These are phyloP conservation scores for Geranium incanum DNA, from an alignment of 441 rosid genomes.

Conservation along the genomic window DNA sequence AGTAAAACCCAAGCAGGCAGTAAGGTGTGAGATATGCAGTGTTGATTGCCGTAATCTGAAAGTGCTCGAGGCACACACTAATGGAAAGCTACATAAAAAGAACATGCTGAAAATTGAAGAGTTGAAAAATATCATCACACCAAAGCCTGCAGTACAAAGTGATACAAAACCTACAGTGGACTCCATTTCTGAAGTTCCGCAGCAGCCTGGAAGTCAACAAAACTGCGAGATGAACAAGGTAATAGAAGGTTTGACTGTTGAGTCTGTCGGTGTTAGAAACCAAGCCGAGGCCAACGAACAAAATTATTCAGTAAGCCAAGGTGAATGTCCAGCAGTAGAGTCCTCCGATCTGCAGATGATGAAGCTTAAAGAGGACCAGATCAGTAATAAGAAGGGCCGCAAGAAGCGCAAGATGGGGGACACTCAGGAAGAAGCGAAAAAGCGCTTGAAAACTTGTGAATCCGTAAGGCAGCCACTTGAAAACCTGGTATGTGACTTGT, in stretches of 20 bases:
- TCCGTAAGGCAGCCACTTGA: slow-evolving; percentile 13
- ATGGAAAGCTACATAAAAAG: slow-evolving; percentile 36
- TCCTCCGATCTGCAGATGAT: slow-evolving; percentile 14
- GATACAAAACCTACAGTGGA: slow-evolving; percentile 14
- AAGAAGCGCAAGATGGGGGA: slow-evolving; percentile 28
- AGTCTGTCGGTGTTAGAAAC: slow-evolving; percentile 13
- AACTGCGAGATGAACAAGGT: slow-evolving; percentile 11
- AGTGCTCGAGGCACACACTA: slow-evolving; percentile 38
- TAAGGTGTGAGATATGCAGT: slow-evolving; percentile 12
- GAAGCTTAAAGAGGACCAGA: slow-evolving; percentile 12
- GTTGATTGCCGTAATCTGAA: slow-evolving; percentile 35
- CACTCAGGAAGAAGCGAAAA: slow-evolving; percentile 17
- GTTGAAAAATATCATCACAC: slow-evolving; percentile 20
- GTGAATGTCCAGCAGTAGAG: slow-evolving; percentile 14
- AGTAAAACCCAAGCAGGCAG: no score
- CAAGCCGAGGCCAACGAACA: slow-evolving; percentile 12
- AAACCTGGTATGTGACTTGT: slow-evolving; percentile 30
- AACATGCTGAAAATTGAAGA: slow-evolving; percentile 29
- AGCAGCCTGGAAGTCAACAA: slow-evolving; percentile 15
- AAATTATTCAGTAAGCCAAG: slow-evolving; percentile 8
- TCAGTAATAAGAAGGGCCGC: slow-evolving; percentile 21
- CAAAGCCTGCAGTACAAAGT: slow-evolving; percentile 13
- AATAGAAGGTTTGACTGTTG: slow-evolving; percentile 9
- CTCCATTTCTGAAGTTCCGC: slow-evolving; percentile 16
- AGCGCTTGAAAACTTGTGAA: slow-evolving; percentile 18